phyloP scores from a whole-genome alignment of 2,329 filamentous ascomycete genomes.

The Sporothrix brunneoviolacea region DNA sequence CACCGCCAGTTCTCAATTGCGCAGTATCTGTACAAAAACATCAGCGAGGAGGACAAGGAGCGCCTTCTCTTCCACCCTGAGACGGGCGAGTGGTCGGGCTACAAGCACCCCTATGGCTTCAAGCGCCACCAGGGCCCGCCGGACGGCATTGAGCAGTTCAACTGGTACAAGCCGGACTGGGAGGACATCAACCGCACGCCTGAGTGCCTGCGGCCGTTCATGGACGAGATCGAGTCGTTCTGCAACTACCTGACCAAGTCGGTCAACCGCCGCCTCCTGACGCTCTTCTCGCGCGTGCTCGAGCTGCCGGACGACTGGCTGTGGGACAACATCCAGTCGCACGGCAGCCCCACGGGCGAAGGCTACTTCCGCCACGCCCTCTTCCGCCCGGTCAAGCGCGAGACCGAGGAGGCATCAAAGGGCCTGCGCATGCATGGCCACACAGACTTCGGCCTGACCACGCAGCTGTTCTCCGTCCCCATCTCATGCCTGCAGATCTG shows the following conservation, averaged over 20 bases:
- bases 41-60: constrained; percentile 42
- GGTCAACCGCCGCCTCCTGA: constrained; percentile 37
- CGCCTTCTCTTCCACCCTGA: constrained; percentile 41
- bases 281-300: constrained; percentile 36
- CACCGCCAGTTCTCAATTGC: constrained; percentile 45
- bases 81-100: constrained; percentile 42
- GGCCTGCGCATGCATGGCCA: constrained; percentile 40
- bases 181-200: constrained; percentile 36
- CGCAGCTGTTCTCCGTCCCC: constrained; percentile 39
- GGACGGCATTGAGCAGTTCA: constrained; percentile 49
- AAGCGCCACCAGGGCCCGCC: constrained; percentile 36
- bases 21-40: constrained; percentile 44
- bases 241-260: constrained; percentile 41
- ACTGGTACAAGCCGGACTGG: constrained; percentile 44
- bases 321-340: constrained; percentile 38
- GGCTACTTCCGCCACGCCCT: constrained; percentile 41
- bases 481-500: constrained; percentile 42
- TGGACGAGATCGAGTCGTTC: constrained; percentile 41
- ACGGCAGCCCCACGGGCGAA: constrained; percentile 35
- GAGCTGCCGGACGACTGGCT: constrained; percentile 39
- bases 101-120: constrained; percentile 42
- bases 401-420: constrained; percentile 26
- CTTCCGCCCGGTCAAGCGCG: constrained; percentile 31
- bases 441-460: constrained; percentile 41
- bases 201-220: constrained; percentile 40